Evolutionary conservation across 441 rosid genomes (phyloP), one percentile per base, ranked within the genome.

Genomic region (Euphorbia corollata): DNA sequence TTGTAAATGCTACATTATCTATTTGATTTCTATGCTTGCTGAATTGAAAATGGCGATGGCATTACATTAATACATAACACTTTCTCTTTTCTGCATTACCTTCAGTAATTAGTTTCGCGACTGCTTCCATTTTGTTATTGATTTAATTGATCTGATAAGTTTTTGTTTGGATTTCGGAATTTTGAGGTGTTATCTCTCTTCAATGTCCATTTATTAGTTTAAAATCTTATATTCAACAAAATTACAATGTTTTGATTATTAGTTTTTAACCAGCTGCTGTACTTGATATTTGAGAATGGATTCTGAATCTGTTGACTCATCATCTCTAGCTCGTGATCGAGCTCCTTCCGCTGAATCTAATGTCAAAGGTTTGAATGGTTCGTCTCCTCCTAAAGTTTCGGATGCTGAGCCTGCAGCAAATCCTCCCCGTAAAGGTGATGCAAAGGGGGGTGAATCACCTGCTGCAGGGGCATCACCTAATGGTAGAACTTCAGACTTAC

Each of bases 401-500:
- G 47, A 41, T 41, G 47, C 47, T 1, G 13, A 41, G 47, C 47
- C 47, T 8, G 2, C 47, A 8, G 47, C 47, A 19, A 11, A 36
- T 12, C 5, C 64, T 9, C 55, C 55, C 55, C 8, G 22, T 22
- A 56, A 8, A 36, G 4, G 11, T 67, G 63, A 43, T 38, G 60
- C 18, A 56, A 67, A 1, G 23, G 62, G 3, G n/a, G 54, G 23
- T 39, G 54, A 67, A 56, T 23, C n/a, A 39, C 24, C 70, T 56
- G 47, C 23, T 56, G 10, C 62, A 47, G 45, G 34, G n/a, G 27
- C 45, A 15, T 32, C 67, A 51, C 34, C 59, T 19, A 41, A 8
- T 27, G 79, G 84, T 68, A 78, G 68, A 55, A 76, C 70, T 65
- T 81, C 80, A 32, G 85, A 77, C 53, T 61, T 90, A 74, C 81